Percentiles rank a stretch among this genome's conserved stretches.
Evolutionary conservation across 208 protist genomes (phyloP).

Genomic region (Leishmania aethiopica): DNA sequence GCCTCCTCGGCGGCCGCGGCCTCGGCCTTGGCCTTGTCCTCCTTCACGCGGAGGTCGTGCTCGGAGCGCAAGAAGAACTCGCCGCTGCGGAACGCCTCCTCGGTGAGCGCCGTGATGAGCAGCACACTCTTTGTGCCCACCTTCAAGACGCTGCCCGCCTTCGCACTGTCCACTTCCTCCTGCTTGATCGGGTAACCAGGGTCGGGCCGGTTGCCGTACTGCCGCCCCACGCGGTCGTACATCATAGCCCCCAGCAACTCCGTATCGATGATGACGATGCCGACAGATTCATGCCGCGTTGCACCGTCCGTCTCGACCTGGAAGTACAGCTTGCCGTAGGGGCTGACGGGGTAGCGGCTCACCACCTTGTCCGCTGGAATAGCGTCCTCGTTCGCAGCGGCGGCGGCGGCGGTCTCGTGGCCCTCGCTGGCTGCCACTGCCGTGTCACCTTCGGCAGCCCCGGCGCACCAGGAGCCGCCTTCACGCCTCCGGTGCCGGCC

Average conservation of each 20-base stretch:
- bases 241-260: constrained; percentile 78
- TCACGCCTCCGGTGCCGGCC: background rate
- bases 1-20: constrained; percentile 56
- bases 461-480: constrained; percentile 1
- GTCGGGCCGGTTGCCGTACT: constrained; percentile 83
- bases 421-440: constrained; percentile 1
- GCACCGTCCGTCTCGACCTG: constrained; percentile 85
- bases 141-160: constrained; percentile 63
- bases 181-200: constrained; percentile 83
- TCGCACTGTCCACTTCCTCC: constrained; percentile 65
- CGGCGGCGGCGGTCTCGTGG: constrained; percentile 1
- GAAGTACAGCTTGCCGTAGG: constrained; percentile 86
- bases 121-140: constrained; percentile 76
- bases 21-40: constrained; percentile 72
- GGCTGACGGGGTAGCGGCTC: constrained; percentile 73
- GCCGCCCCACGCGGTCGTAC: constrained; percentile 85
- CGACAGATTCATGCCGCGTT: constrained; percentile 78
- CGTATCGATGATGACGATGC: constrained; percentile 85
- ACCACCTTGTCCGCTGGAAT: constrained; percentile 40
- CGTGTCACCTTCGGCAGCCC: background rate
- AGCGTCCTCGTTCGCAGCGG: constrained; percentile 19
- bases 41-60: constrained; percentile 78
- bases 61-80: constrained; percentile 90
- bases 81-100: constrained; percentile 86
- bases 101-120: constrained; percentile 78